phyloP scores from a whole-genome alignment of 2,329 filamentous ascomycete genomes.

The Onygena corvina region DNA sequence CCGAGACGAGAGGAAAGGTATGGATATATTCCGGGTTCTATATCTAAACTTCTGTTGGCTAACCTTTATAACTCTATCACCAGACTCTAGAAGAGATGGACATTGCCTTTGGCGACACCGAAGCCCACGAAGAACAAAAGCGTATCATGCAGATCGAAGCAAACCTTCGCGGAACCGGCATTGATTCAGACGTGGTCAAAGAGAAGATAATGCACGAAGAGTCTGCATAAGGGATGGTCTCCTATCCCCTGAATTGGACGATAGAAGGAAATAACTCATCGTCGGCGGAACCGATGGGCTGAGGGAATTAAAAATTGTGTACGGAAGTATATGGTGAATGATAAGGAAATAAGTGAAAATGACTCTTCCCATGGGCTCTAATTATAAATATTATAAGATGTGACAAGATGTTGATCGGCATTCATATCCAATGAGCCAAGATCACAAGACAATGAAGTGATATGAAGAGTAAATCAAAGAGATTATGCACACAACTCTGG shows the following conservation, averaged over 20 bases:
- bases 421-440: slow-evolving; percentile 2
- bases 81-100: slow-evolving; percentile 47
- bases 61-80: not conserved
- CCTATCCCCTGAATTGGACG: not conserved
- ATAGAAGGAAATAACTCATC: too few species aligned
- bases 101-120: slow-evolving; percentile 32
- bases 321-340: not conserved
- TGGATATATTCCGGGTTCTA: not conserved
- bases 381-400: slow-evolving; percentile 3
- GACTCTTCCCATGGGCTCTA: not conserved
- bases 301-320: not conserved
- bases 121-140: slow-evolving; percentile 29
- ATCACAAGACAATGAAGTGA: not conserved
- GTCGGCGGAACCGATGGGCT: too few species aligned
- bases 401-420: not conserved
- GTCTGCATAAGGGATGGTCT: not conserved
- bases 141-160: slow-evolving; percentile 31
- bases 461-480: not conserved
- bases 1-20: slow-evolving; percentile 29
- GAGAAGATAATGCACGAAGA: not conserved
- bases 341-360: not conserved
- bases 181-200: slow-evolving; percentile 1
- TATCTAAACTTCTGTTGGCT: not conserved
- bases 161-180: slow-evolving; percentile 23
- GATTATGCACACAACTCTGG: not conserved